Evolutionary conservation across 495 filamentous ascomycete genomes (phyloP), one percentile per base, ranked within the genome.

Genomic region (Daldinia grandis): DNA sequence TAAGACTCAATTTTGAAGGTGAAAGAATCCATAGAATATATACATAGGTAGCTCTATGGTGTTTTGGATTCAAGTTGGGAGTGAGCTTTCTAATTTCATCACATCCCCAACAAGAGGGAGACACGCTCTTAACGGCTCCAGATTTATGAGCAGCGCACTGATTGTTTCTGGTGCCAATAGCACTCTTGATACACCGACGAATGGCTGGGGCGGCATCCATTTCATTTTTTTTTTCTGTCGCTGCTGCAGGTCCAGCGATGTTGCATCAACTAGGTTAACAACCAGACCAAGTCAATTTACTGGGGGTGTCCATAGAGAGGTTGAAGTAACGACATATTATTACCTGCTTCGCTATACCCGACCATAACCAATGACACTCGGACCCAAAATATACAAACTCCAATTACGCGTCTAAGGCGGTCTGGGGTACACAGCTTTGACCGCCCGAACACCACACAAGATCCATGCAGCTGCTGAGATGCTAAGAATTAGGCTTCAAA

Each of bases 51-150:
- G 21, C 14, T 28, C 17, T 67, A 38, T 33, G 42, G 33, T 31
- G 35, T 37, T 67, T 55, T 40, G 49, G 57, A 47, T 61, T 54
- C 35, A 24, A 47, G 10, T 35, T 33, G 12, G 56, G 55, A 27
- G 50, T 42, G 17, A 42, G 30, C 9, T 17, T 25, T 61, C 49
- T 30, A 38, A 24, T 55, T 42, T 53, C 42, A 58, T 28, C 55
- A 42, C 25, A 19, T 55, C 57, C 50, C 64, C 64, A 67, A 67
- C 57, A 60, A 60, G 47, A 44, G 47, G 56, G 19, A 67, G 64
- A 40, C 56, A 67, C 64, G 57, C 64, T 59, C 35, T 55, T 57
- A 54, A 61, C 56, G 57, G 59, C 53, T 59, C 64, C 50, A 67
- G 27, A 42, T 54, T 35, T 28, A 51, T 51, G 38, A 35, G 62